phyloP scores from a whole-genome alignment of 495 filamentous ascomycete genomes.

The Apiosordaria backusii region DNA sequence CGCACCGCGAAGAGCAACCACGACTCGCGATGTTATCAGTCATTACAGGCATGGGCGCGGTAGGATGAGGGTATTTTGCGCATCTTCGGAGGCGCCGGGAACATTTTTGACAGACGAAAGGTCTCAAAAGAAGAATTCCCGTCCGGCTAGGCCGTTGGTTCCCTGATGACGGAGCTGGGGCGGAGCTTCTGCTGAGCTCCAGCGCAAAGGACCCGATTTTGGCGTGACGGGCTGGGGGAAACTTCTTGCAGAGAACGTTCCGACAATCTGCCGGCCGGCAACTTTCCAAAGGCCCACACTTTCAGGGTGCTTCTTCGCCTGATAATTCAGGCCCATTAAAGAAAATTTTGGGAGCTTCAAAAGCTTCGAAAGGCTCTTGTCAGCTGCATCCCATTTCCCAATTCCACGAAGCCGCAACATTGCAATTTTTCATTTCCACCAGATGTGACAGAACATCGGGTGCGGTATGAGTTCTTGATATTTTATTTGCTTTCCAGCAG shows the following conservation, averaged over 20 bases:
- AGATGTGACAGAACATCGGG: not conserved
- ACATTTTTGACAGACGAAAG: not conserved
- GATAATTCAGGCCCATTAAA: not conserved
- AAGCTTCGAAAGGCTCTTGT: conserved; percentile 3
- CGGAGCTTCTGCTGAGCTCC: not conserved
- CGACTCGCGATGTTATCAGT: not conserved
- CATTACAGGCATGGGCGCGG: conserved; percentile 6
- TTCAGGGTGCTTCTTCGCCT: conserved; percentile 3
- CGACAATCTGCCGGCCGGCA: not conserved
- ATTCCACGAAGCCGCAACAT: not conserved
- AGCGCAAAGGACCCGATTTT: not conserved
- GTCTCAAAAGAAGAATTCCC: not conserved
- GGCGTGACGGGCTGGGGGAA: not conserved
- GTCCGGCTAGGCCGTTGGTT: not conserved
- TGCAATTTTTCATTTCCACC: not conserved
- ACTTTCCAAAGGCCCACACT: not conserved
- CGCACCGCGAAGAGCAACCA: not conserved
- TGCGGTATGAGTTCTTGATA: not conserved
- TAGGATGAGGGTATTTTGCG: not conserved
- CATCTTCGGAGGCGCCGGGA: conserved; percentile 1
- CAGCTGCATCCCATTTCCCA: conserved; percentile 1
- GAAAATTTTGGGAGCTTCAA: conserved; percentile 4
- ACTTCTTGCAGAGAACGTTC: not conserved
- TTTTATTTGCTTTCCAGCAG: conserved; percentile 15
- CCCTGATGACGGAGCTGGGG: not conserved